Percentiles rank a stretch among this genome's conserved stretches.
These are phyloP conservation scores for Tetradesmus obliquus DNA, from an alignment of 139 green algal genomes.

Conservation along the genomic window DNA sequence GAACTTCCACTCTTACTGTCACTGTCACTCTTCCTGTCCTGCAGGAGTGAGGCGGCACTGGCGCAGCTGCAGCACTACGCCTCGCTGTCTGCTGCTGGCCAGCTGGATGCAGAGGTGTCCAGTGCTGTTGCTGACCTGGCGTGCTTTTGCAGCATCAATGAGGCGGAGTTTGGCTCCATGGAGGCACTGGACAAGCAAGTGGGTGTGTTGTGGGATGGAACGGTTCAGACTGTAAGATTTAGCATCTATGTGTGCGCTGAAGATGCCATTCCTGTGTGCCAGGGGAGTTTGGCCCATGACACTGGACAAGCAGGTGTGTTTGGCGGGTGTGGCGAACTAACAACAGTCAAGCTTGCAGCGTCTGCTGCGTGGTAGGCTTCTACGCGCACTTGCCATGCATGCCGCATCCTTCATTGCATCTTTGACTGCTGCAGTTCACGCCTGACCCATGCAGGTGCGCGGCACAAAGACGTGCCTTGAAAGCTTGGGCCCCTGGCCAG, in stretches of 20 bases:
- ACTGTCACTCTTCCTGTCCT: too few species aligned
- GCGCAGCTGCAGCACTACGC: slow-evolving; percentile 27
- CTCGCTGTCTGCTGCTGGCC: background rate
- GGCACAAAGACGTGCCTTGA: background rate
- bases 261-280: too few species aligned
- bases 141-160: background rate
- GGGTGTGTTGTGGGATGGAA: too few species aligned
- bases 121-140: background rate
- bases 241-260: background rate
- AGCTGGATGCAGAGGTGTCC: background rate
- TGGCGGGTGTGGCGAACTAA: too few species aligned
- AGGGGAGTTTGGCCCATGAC: too few species aligned
- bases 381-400: too few species aligned
- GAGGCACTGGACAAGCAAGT: slow-evolving; percentile 3
- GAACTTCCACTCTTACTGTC: too few species aligned
- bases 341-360: too few species aligned
- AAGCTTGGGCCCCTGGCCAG: slow-evolving; percentile 17
- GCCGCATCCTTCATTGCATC: too few species aligned
- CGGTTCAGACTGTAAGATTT: background rate
- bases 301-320: too few species aligned
- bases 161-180: background rate
- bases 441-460: slow-evolving; percentile 18
- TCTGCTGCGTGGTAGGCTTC: too few species aligned
- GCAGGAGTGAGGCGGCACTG: background rate
- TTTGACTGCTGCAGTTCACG: too few species aligned